Evolutionary conservation across 1,139 yeast species (phyloP), one percentile per base, ranked within the genome.

Genomic region (Saccharomycopsis crataegensis): DNA sequence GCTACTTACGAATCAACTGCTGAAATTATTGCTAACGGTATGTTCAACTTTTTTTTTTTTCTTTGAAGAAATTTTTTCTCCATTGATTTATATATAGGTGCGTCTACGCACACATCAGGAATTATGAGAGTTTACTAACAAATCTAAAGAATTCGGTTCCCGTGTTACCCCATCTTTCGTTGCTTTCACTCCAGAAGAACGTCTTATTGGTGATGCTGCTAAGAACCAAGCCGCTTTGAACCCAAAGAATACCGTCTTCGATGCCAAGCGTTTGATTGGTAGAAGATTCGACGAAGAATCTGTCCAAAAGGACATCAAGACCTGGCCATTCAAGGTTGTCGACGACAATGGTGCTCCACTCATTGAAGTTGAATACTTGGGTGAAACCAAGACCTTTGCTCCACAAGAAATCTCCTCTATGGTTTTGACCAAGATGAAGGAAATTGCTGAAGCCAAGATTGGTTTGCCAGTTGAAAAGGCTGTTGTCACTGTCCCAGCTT

Each of bases 191-290:
- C 85, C 86, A 72, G 91, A 87, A 78, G 97, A 90, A 82, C 87
- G 98, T 83, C 83, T 91, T 72, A 89, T 91, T 70, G 98, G 98
- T 82, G 97, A 91, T 77, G 96, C 96, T 70, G 97, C 97, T 72
- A 90, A 90, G 89, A 90, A 90, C 78, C 97, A 90, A 80, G 96
- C 96, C 72, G 96, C 96, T 72, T 79, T 89, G 76, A 89, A 90
- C 89, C 96, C 96, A 76, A 79, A 72, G 71, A 89, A 90, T 87
- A 90, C 97, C 65, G 96, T 90, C 69, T 90, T 90, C 77, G 97
- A 90, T 71, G 96, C 96, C 70, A 90, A 90, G 85, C 95, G 97
- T 82, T 83, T 90, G 73, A 90, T 90, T 65, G 97, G 97, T 76
- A 89, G 96, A 77, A 88, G 86, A 73, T 90, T 81, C 76, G 86